Evolutionary conservation across 2,329 filamentous ascomycete genomes (phyloP), one percentile per base, ranked within the genome.

Genomic region (Aplosporella prunicola): DNA sequence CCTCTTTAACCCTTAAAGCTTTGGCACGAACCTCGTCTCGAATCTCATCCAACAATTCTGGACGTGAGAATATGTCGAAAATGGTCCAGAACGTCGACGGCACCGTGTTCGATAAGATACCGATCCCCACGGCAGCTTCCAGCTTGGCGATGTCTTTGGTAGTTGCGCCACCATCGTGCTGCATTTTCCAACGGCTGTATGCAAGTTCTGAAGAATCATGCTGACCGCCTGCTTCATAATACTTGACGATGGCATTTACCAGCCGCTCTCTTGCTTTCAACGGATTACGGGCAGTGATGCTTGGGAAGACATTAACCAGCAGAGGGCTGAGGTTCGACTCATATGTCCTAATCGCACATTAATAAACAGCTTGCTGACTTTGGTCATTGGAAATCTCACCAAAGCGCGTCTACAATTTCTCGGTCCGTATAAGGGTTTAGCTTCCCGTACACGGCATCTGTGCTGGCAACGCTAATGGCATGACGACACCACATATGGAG

Each of bases 11-110:
- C 5, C 14, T 15, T 15, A 34, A 2, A 6, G 32, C 14, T 9
- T 22, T 7, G 10, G 2, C 6, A 14, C n/a, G 8, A 2, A 61
- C 28, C 40, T 63, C 60, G 5, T 47, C 28, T n/a, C 62, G 55
- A 27, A 57, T 50, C 1, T 50, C 50, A 2, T 31, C 20, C 1
- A 64, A 45, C 0, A 60, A 43, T 0, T 26, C 22, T 0, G 55
- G 51, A 16, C 60, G 41, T 1, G 62, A 59, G 22, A 57, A 49
- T 9, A 67, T 44, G 10, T 62, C 49, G 16, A 58, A 56, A 1
- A 65, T 37, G 8, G 58, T 50, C 65, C 64, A 68, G 44, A 67
- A 67, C 0, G 55, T 40, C 0, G 62, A 47, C 0, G 61, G 59
- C 0, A 52, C 50, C 1, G 60, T 64, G 35, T 66, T 69, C 13